Percentiles rank a stretch among this genome's conserved stretches.
Evolutionary conservation across 768 basidiomycete species (phyloP).

Genomic region (Mycena vulgaris): DNA sequence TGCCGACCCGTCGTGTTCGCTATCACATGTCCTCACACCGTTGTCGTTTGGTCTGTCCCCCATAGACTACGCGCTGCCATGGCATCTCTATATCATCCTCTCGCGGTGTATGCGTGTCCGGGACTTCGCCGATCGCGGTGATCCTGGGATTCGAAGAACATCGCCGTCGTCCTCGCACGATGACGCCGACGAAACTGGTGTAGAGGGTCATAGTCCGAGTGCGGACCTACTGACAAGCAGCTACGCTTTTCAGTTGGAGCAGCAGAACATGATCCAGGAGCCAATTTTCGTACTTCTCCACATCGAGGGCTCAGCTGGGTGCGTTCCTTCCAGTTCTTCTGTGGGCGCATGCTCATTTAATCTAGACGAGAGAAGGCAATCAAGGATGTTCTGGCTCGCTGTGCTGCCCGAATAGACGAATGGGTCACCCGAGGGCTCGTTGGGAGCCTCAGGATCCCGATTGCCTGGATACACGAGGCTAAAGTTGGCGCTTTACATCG

Average conservation of each 20-base stretch:
- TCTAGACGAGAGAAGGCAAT: constrained; percentile 86
- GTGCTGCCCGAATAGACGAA: constrained; percentile 75
- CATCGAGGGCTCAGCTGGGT: constrained; percentile 87
- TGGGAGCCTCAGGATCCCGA: constrained; percentile 85
- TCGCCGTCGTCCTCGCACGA: constrained; percentile 49
- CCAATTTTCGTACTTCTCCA: constrained; percentile 93
- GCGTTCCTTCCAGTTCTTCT: constrained; percentile 46
- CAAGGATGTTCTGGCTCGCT: constrained; percentile 83
- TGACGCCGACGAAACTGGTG: constrained; percentile 60
- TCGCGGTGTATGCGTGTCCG: constrained; percentile 86
- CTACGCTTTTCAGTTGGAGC: constrained; percentile 92
- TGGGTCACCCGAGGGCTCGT: constrained; percentile 81
- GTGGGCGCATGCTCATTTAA: constrained; percentile 11
- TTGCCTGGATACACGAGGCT: constrained; percentile 91
- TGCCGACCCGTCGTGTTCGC: constrained; percentile 79
- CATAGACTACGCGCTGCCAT: constrained; percentile 87
- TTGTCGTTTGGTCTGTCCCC: constrained; percentile 83
- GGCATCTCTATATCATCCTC: constrained; percentile 94
- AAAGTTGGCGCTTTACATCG: constrained; percentile 65
- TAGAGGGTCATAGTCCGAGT: constrained; percentile 85
- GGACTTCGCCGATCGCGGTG: constrained; percentile 89
- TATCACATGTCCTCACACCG: constrained; percentile 79
- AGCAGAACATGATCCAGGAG: constrained; percentile 84
- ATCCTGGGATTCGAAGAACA: constrained; percentile 53
- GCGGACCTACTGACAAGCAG: constrained; percentile 88